Evolutionary conservation across 176 grass and related monocot genomes (phyloP), one percentile per base, ranked within the genome.

Genomic region (Aegilops speltoides): DNA sequence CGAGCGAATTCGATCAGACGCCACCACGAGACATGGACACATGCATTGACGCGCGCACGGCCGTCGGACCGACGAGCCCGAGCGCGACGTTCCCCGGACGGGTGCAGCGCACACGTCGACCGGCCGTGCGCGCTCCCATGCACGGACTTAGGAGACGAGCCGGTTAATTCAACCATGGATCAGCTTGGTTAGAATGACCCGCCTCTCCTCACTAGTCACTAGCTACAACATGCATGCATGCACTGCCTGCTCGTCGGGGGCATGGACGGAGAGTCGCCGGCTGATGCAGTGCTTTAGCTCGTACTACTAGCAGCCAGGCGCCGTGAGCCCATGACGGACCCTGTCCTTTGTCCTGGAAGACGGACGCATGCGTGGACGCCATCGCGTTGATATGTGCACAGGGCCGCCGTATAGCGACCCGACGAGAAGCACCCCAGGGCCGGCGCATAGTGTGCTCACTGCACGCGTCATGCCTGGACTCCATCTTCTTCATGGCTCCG

Each of bases 41-140:
- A 31, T 31, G 31, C 31, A 31, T 31, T 2, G 31, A 13, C 68
- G 17, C 32, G 32, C 41, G 32, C n/a, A 17, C 32, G 81, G 76
- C 48, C 17, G 2, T 20, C 17, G 17, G 17, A 20, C 16, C 17
- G 52, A 48, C 36, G 48, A 62, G 28, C 62, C 84, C 13, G 72
- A 79, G 50, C 38, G 64, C 79, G 52, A 77, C 79, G 82, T 79
- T 24, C 7, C 48, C 1, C 19, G 12, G 11, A 22, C 54, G 59
- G 57, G 26, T 45, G 70, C 10, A 37, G 66, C 29, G 65, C 12
- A 68, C 38, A 14, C 5, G 2, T 67, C 40, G 23, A 75, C 41
- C 45, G 46, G 10, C 66, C 46, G 40, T 37, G 45, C 6, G 68
- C 68, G 1, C 32, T 64, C 87, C 73, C 86, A 83, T 75, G n/a